These are phyloP conservation scores for Rhinocladiella mackenziei DNA, from an alignment of 2,329 filamentous ascomycete species.

Conservation along the genomic window DNA sequence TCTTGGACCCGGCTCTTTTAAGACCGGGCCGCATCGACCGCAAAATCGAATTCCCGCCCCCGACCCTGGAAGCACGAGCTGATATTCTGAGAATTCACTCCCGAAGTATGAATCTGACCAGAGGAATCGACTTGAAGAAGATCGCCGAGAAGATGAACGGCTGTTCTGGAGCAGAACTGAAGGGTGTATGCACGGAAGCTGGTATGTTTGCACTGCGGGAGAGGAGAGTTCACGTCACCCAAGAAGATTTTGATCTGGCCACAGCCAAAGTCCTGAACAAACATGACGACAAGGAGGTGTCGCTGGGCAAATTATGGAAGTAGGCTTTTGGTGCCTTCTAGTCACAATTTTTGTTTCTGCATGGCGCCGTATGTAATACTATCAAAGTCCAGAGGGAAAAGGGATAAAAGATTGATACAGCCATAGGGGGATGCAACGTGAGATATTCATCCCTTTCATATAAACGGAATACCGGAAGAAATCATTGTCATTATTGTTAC, in stretches of 20 bases:
- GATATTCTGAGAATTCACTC: constrained; percentile 98
- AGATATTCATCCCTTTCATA: not conserved
- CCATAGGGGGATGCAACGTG: not conserved
- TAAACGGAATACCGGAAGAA: not conserved
- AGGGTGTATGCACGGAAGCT: constrained; percentile 97
- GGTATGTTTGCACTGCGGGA: constrained; percentile 98
- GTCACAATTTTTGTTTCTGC: constrained; percentile 9
- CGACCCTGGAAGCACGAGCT: constrained; percentile 90
- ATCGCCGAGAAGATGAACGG: constrained; percentile 99
- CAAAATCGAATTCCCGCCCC: constrained; percentile 98
- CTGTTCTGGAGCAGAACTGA: constrained; percentile 93
- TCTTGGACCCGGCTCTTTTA: constrained; percentile 88
- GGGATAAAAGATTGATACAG: constrained; percentile 1
- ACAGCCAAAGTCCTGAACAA: constrained; percentile 99
- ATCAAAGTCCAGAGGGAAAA: constrained; percentile 7
- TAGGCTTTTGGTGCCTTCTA: constrained; percentile 33
- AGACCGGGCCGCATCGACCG: constrained; percentile 96
- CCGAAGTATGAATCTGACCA: constrained; percentile 95
- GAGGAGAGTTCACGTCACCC: constrained; percentile 93
- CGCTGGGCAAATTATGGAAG: constrained; percentile 82
- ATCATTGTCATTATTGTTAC: too few species aligned
- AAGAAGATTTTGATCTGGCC: constrained; percentile 97
- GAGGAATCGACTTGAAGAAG: constrained; percentile 96
- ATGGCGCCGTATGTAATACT: constrained; percentile 19
- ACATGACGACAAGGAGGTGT: constrained; percentile 97